These are phyloP conservation scores for Xylariales sp. DNA, from an alignment of 2,329 filamentous ascomycete species.

Conservation along the genomic window DNA sequence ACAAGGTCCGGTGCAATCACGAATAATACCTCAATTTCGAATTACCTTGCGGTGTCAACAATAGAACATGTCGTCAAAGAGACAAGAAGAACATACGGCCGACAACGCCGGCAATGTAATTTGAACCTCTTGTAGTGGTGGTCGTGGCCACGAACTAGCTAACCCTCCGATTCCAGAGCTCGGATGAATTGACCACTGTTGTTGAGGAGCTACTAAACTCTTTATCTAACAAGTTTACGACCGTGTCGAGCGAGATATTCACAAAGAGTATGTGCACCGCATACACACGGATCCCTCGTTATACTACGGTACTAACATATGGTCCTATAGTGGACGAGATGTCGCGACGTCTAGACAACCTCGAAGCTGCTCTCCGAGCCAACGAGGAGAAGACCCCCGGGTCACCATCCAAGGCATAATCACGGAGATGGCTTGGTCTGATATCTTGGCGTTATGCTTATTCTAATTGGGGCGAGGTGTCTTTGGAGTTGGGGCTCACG, in stretches of 20 bases:
- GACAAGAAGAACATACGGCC: conserved; percentile 38
- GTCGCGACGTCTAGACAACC: conserved; percentile 83
- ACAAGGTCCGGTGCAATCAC: neutral
- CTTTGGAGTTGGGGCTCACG: conserved; percentile 36
- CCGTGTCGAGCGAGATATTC: conserved; percentile 87
- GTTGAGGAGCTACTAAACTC: conserved; percentile 90
- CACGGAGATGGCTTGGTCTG: conserved; percentile 9
- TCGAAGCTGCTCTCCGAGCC: conserved; percentile 78
- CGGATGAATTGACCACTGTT: conserved; percentile 77
- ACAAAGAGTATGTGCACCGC: conserved; percentile 74
- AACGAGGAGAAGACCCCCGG: conserved; percentile 59
- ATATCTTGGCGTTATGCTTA: conserved; percentile 28
- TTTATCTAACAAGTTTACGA: conserved; percentile 85
- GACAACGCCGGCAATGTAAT: conserved; percentile 39
- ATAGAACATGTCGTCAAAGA: conserved; percentile 46
- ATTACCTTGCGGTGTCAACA: neutral
- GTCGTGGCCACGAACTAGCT: neutral
- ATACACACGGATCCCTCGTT: neutral
- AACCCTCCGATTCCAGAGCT: conserved; percentile 43
- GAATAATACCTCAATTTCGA: neutral
- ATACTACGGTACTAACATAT: conserved; percentile 21
- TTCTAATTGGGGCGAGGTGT: conserved; percentile 41
- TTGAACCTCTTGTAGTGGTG: neutral
- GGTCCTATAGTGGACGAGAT: conserved; percentile 86
- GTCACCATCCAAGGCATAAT: conserved; percentile 53